Evolutionary conservation across 2,329 filamentous ascomycete genomes (phyloP).

Genomic region (Pyrenophora seminiperda): DNA sequence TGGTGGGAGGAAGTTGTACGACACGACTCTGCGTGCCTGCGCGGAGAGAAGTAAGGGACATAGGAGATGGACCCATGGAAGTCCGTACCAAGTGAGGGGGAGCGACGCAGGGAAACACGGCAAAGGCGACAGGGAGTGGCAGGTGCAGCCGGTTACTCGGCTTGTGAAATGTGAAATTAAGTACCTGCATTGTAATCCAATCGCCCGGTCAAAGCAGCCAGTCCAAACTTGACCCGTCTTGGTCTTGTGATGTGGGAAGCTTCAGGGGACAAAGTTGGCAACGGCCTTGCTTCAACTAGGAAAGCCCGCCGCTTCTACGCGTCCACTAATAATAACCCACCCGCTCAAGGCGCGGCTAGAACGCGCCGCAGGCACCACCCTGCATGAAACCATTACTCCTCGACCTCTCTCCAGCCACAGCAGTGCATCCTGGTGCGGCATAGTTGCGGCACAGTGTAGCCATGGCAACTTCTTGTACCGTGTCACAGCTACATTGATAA

Average conservation of each 20-base stretch:
- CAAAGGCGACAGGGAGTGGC: conserved; percentile 19
- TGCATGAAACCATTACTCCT: not conserved
- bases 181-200: conserved; percentile 13
- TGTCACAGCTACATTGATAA: not conserved
- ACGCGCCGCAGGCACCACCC: not conserved
- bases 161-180: conserved; percentile 19
- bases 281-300: conserved; percentile 7
- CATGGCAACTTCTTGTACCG: not conserved
- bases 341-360: not conserved
- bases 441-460: too few relatives aligned
- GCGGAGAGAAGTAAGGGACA: conserved; percentile 25
- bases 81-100: conserved; percentile 16
- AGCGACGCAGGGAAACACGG: conserved; percentile 3
- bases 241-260: conserved; percentile 11
- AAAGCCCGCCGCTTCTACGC: conserved; percentile 7
- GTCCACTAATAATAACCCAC: conserved; percentile 15
- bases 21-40: conserved; percentile 30
- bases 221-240: conserved; percentile 6
- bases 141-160: conserved; percentile 33
- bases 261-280: conserved; percentile 18
- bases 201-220: conserved; percentile 13
- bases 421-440: not conserved
- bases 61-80: conserved; percentile 15
- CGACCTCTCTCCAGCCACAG: conserved; percentile 14
- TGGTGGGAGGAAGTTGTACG: conserved; percentile 27